phyloP scores from a whole-genome alignment of 345 rosid genomes.

The Hibiscus tridactylites region DNA sequence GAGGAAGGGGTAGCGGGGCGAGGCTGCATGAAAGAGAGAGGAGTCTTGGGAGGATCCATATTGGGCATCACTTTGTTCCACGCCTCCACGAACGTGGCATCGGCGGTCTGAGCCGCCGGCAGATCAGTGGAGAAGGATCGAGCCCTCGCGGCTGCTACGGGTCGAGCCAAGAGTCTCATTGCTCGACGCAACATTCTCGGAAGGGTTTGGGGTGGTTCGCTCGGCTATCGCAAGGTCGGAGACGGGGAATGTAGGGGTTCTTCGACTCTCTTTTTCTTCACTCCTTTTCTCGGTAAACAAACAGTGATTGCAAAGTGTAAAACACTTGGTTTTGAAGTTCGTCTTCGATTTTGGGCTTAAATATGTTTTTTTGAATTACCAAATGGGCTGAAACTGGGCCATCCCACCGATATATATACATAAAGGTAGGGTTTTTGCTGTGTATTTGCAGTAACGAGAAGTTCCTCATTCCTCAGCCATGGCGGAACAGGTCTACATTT shows the following conservation, averaged over 20 bases:
- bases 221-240: constrained; percentile 41
- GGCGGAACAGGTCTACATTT: constrained; percentile 20
- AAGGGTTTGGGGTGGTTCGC: constrained; percentile 18
- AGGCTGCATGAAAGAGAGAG: constrained; percentile 35
- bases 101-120: constrained; percentile 18
- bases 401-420: not conserved
- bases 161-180: constrained; percentile 15
- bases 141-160: not conserved
- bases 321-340: not conserved
- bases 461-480: constrained; percentile 1
- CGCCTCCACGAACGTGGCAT: constrained; percentile 30
- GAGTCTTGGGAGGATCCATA: constrained; percentile 40
- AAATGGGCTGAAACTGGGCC: not conserved
- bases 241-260: not conserved
- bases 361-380: no score
- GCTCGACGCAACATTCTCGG: constrained; percentile 32
- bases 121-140: constrained; percentile 30
- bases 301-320: not conserved
- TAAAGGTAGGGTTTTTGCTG: constrained; percentile 1
- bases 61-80: constrained; percentile 39
- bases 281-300: not conserved
- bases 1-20: constrained; percentile 31
- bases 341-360: no score
- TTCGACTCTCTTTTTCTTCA: not conserved
- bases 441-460: not conserved